Evolutionary conservation across 169 alveolate species (phyloP).

Genomic region (Cryptosporidium viatorum): DNA sequence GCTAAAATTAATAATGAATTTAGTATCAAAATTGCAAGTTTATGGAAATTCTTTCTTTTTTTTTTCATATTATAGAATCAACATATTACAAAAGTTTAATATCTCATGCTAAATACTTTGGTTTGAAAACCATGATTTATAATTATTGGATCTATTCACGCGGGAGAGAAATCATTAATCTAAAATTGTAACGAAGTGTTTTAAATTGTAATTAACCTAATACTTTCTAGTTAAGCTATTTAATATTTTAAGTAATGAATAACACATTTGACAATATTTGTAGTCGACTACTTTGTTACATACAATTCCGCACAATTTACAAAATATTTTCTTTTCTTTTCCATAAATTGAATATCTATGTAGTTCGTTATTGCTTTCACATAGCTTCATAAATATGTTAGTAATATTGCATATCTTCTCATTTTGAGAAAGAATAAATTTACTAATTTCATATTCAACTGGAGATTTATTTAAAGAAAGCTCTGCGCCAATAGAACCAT

Average conservation of each 20-base stretch:
- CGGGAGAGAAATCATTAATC: not conserved
- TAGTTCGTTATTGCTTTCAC: not conserved
- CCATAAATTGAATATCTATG: not conserved
- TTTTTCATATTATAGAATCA: not conserved
- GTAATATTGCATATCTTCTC: constrained; percentile 34
- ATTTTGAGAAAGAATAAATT: constrained; percentile 30
- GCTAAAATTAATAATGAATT: not conserved
- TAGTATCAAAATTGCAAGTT: not conserved
- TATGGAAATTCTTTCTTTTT: not conserved
- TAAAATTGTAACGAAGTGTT: not conserved
- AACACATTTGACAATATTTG: not conserved
- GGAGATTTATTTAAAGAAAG: constrained; percentile 38
- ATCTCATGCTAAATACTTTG: not conserved
- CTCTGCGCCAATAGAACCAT: constrained; percentile 49
- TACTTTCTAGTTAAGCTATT: not conserved
- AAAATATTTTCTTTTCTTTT: not conserved
- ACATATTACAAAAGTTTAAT: not conserved
- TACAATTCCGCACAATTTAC: not conserved
- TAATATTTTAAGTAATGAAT: not conserved
- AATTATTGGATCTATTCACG: not conserved
- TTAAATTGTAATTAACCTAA: not conserved
- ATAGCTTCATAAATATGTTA: constrained; percentile 30
- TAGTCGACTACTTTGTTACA: not conserved
- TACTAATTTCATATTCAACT: constrained; percentile 35
- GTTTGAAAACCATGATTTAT: not conserved